Conservation (phyloP, 495 filamentous ascomycete genomes). For the Trichocladium uniseriatum region DNA sequence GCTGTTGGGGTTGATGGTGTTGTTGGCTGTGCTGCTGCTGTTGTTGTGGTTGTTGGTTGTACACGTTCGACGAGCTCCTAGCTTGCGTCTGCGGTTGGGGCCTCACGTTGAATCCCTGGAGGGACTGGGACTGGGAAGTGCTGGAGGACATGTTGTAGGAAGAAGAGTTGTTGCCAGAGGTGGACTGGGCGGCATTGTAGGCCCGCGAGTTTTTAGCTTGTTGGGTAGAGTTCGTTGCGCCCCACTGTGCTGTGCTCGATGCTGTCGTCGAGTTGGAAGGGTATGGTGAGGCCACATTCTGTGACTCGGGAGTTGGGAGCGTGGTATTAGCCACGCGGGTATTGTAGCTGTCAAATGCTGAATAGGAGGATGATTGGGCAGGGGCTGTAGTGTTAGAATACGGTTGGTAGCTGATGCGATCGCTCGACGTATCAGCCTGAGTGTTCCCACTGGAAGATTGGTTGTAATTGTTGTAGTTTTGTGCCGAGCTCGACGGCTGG, state of each 20-base stretch:
- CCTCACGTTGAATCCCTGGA: constrained; percentile 22
- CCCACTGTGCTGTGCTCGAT: constrained; percentile 20
- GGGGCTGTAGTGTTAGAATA: constrained; percentile 10
- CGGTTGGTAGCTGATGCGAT: constrained; percentile 18
- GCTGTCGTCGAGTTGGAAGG: constrained; percentile 10
- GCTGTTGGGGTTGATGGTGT: constrained; percentile 4
- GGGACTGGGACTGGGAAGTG: constrained; percentile 13
- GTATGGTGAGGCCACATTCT: constrained; percentile 20
- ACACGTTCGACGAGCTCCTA: constrained; percentile 14
- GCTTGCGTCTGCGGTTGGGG: constrained; percentile 16
- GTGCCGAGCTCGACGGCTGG: constrained; percentile 8
- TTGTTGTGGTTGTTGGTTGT: constrained; percentile 17
- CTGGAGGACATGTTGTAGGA: constrained; percentile 11
- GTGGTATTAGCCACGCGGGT: constrained; percentile 7
- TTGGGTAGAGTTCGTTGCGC: constrained; percentile 7
- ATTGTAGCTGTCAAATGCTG: constrained; percentile 20
- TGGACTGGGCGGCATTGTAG: constrained; percentile 15
- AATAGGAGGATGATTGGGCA: constrained; percentile 15
- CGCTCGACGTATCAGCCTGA: constrained; percentile 14
- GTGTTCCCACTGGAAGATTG: constrained; percentile 13
- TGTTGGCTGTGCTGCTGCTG: constrained; percentile 14
- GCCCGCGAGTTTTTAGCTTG: constrained; percentile 16
- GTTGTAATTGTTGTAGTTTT: constrained; percentile 16
- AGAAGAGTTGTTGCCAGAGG: not conserved
- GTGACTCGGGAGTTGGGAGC: constrained; percentile 7